Base-by-base conservation (phyloP, 164 flowering plant genomes). In the Sextonia rubra region DNA sequence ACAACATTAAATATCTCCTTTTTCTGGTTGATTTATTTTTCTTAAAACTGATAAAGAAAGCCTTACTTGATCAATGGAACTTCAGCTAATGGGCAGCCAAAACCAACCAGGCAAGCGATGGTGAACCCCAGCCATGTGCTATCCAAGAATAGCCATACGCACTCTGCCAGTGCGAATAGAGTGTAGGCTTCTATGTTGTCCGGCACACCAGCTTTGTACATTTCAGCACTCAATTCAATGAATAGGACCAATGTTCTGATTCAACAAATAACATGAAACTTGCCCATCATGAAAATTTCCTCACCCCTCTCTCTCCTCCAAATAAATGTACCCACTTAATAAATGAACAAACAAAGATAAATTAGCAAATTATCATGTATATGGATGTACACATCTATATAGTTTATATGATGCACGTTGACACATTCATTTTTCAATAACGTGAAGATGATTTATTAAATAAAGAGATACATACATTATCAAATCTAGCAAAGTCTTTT, bases 51-150 rank as follows among this genome's bases (percentile, higher is more conserved):
- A n/a, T n/a, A n/a, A n/a, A n/a, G n/a, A n/a, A n/a, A n/a, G n/a
- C n/a, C n/a, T n/a, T n/a, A n/a, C n/a, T n/a, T n/a, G n/a, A n/a
- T 63, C n/a, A 94, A 30, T 30, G 97, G 97, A 77, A n/a, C n/a
- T n/a, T n/a, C n/a, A 92, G 95, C 93, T 12, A 90, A 76, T 3
- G 98, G 97, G 76, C 98, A 91, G 62, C 70, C 86, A 74, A 92
- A 26, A 48, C 95, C 97, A 23, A 90, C 66, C 55, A 89, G 23
- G 75, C 87, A 89, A 20, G 75, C 87, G 2, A 94, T 76, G 62
- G 87, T 70, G 82, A 94, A 91, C 0, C 97, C 94, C 64, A 79
- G 65, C 88, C 85, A 79, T 29, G 94, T 87, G 63, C 90, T 79
- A 74, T 94, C 95, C 29, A 84, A 74, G 70, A 80, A 73, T 1